Evolutionary conservation across 441 rosid genomes (phyloP), one percentile per base, ranked within the genome.

Genomic region (Pelargonium australe): DNA sequence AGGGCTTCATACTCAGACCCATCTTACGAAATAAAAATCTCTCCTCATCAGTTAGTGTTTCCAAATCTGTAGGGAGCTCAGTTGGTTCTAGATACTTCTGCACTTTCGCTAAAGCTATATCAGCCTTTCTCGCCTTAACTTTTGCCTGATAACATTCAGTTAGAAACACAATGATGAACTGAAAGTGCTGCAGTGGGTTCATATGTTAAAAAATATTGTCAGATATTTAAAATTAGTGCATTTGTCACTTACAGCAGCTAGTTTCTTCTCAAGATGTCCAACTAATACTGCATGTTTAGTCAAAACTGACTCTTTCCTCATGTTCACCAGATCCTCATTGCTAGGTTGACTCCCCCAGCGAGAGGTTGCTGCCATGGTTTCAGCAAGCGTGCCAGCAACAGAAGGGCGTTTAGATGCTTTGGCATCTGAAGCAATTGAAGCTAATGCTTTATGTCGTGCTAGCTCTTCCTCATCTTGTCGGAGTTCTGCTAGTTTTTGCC

Each of bases 1-100:
- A 92, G 2, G 96, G 95, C 76, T 88, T 88, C 98, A 92, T 90
- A 74, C 95, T 89, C 75, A 85, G 79, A 79, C 95, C 96, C 62
- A 92, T 85, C 79, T 82, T 92, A 25, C 88, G 91, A 77, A 83
- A 86, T 70, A 90, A 80, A 80, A 83, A 78, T 72, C 96, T 88
- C 80, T 92, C 96, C 83, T 92, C 98, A 28, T 87, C 89, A 28
- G 79, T 90, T 68, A 92, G 75, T 14, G 83, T 85, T 79, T 92
- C 96, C 73, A 84, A 85, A 78, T 92, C 98, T 49, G 78, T 82
- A 20, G 96, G 95, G 66, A 85, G 85, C n/a, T 85, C 93, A 10
- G 93, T 75, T 16, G 96, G 96, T 57, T 88, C 86, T 68, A 90
- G 82, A 82, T 80, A 72, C 77, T 74, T 71, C 73, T 87, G 95